Base-by-base conservation (phyloP, 108 stramenopile species). In the Mediolabrus comicus region DNA sequence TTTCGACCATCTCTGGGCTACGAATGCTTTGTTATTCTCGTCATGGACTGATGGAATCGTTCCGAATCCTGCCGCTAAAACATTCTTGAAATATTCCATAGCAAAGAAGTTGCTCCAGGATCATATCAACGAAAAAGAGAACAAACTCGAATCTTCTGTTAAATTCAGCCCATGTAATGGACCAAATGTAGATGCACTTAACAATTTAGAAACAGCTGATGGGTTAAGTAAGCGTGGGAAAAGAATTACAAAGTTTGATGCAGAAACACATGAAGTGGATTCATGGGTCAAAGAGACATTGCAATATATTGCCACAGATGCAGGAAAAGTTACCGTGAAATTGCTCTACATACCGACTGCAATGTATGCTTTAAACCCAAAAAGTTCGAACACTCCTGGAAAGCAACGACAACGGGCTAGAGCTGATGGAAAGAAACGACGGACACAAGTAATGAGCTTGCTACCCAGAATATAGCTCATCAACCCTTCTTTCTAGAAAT, bases 311-410 rank as follows among this genome's bases (percentile, higher is more conserved):
- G 9, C 10, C 31, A 41, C 35, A 17, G 35, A 53, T 4, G 12
- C 24, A 12, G 24, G n/a, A 25, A 10, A 46, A 10, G 11, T 67
- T 53, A 62, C 84, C 9, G 30, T 91, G 12, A 81, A 86, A 49
- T 9, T 96, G 10, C n/a, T 92, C 19, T 96, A 93, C 71, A 85
- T 96, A 53, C 95, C 95, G 7, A 93, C 95, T 3, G 95, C 95
- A 9, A 86, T 92, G 87, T 96, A 96, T 70, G 95, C 95, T 10
- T 46, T 89, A 0, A 84, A 87, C 10, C 63, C 76, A 8, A 62
- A 83, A 34, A 87, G 86, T 27, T 62, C 65, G 17, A 90, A 78
- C 57, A 84, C 86, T 24, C 89, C 91, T 9, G 95, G 95, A 38
- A 93, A 91, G 54, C 95, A 96, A 67, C 81, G 91, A 46, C 92